phyloP scores from a whole-genome alignment of 2,329 filamentous ascomycete species.

The Monilinia polystroma region DNA sequence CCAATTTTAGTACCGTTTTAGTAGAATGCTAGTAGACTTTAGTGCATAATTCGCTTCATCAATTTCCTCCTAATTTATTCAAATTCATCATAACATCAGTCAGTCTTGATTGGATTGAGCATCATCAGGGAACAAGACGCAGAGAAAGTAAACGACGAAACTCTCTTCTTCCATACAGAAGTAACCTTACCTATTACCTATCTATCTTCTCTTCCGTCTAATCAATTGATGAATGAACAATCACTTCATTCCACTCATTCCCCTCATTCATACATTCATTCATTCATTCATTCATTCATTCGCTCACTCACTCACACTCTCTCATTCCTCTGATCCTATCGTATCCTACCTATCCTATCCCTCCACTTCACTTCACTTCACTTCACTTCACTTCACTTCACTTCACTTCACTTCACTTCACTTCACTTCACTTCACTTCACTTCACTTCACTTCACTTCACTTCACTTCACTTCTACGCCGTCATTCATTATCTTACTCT shows the following conservation, averaged over 20 bases:
- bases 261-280: not conserved
- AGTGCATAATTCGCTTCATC: slow-evolving; percentile 13
- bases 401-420: not conserved
- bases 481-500: slow-evolving; percentile 9
- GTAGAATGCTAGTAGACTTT: too few species aligned
- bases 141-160: not conserved
- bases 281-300: not conserved
- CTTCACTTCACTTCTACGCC: not conserved
- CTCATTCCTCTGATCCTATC: not conserved
- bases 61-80: slow-evolving; percentile 9
- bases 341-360: not conserved
- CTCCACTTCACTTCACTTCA: not conserved
- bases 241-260: not conserved
- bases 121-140: not conserved
- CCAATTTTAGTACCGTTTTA: not conserved
- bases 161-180: not conserved
- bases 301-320: not conserved
- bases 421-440: not conserved
- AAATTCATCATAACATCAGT: not conserved
- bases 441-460: not conserved
- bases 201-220: not conserved
- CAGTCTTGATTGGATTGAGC: slow-evolving; percentile 13
- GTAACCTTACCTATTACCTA: too few species aligned
- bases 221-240: not conserved
- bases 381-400: not conserved